Percentiles rank a stretch among this genome's conserved stretches.
These are phyloP conservation scores for Phytophthora nicotianae DNA, from an alignment of 352 stramenopile genomes.

Conservation along the genomic window DNA sequence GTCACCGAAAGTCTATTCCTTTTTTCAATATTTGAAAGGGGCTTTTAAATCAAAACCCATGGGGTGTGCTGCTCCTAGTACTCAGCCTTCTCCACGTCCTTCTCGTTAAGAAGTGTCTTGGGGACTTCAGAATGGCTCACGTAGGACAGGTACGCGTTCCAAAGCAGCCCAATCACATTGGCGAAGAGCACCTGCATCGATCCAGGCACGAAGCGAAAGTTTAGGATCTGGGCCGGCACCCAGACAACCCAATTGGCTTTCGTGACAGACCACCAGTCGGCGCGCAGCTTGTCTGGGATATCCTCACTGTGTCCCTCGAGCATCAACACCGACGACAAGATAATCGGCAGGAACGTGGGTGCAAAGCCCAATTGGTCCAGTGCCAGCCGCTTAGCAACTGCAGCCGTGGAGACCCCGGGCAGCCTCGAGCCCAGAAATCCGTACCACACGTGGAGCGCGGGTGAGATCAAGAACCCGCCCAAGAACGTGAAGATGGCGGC, in stretches of 20 bases:
- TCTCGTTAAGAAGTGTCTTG: conserved; percentile 17
- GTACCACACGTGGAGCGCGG: conserved; percentile 86
- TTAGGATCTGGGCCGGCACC: conserved; percentile 81
- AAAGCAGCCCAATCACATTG: conserved; percentile 81
- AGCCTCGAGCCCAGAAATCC: conserved; percentile 50
- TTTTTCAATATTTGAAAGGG: conserved; percentile 6
- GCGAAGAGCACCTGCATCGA: conserved; percentile 85
- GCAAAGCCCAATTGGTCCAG: conserved; percentile 84
- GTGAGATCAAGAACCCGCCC: conserved; percentile 66
- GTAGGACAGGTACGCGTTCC: conserved; percentile 86
- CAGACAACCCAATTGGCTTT: conserved; percentile 85
- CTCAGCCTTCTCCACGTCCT: conserved; percentile 3
- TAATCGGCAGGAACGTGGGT: conserved; percentile 71
- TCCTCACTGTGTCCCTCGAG: conserved; percentile 58
- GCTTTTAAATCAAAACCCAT: neutral
- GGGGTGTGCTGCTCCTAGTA: neutral
- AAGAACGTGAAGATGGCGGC: conserved; percentile 71
- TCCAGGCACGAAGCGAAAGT: conserved; percentile 80
- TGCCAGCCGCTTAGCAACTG: conserved; percentile 68
- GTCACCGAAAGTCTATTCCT: conserved; percentile 15
- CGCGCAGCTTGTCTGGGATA: conserved; percentile 65
- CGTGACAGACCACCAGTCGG: conserved; percentile 80
- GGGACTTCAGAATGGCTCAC: conserved; percentile 57
- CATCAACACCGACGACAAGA: conserved; percentile 71
- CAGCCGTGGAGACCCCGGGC: conserved; percentile 38